Percentiles rank a stretch among this genome's conserved stretches.
Evolutionary conservation across 108 stramenopile species (phyloP).

Genomic region (Cyclotella atomus): DNA sequence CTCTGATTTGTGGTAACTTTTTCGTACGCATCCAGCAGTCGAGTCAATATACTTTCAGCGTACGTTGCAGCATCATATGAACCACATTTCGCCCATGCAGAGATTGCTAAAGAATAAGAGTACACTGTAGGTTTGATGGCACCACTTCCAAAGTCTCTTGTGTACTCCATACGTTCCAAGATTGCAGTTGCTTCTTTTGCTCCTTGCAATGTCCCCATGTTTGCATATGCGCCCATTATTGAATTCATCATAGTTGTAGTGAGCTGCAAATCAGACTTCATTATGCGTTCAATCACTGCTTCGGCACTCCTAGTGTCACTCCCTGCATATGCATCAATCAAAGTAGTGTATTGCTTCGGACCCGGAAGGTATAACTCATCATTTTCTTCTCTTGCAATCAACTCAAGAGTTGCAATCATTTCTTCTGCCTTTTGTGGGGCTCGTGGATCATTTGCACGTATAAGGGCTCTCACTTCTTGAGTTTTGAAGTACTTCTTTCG

Average conservation of each 20-base stretch:
- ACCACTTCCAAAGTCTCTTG: conserved; percentile 28
- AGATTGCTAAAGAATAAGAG: conserved; percentile 45
- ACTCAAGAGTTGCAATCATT: conserved; percentile 35
- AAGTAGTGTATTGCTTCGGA: conserved; percentile 32
- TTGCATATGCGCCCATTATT: conserved; percentile 39
- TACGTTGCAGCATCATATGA: conserved; percentile 26
- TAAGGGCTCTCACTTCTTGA: conserved; percentile 34
- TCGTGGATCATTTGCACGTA: conserved; percentile 32
- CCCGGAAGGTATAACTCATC: conserved; percentile 42
- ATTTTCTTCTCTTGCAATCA: conserved; percentile 26
- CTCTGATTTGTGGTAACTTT: conserved; percentile 31
- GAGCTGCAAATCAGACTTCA: conserved; percentile 22
- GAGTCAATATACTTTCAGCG: conserved; percentile 54
- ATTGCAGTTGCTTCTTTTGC: conserved; percentile 66
- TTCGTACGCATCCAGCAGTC: conserved; percentile 36
- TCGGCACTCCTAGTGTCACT: conserved; percentile 34
- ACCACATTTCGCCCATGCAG: conserved; percentile 45
- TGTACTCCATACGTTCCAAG: conserved; percentile 61
- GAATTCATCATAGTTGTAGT: conserved; percentile 40
- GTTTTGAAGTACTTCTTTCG: conserved; percentile 47
- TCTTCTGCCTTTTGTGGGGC: conserved; percentile 40
- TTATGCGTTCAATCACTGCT: conserved; percentile 27
- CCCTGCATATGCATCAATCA: conserved; percentile 46
- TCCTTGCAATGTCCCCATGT: conserved; percentile 47
- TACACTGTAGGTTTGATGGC: conserved; percentile 39